Base-by-base conservation (phyloP, 2,329 filamentous ascomycete species). In the Colletotrichum tofieldiae region DNA sequence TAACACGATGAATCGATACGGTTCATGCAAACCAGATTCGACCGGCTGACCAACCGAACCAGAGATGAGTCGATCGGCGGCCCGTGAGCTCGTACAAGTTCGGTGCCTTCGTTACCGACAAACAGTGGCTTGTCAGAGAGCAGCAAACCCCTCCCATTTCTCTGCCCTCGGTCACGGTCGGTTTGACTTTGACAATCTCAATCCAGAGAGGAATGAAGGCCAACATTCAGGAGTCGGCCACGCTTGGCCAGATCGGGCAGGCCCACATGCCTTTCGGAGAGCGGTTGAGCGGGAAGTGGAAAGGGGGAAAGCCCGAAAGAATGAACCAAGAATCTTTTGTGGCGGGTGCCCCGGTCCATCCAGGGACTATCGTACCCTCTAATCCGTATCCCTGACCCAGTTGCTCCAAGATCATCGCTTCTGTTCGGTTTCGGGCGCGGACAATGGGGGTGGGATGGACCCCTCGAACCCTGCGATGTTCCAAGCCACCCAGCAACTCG, bases 401-500 rank as follows among this genome's bases (percentile, higher is more conserved):
- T 66, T 43, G 16, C 63, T 61, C 37, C 54, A 58, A 47, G 62
- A 54, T 66, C 43, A 37, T 66, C 45, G 62, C 52, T 43, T 45
- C 45, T 54, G 39, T 52, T 60, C 54, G 54, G 54, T 45, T 60
- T 66, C 45, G 35, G 43, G 37, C 63, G 29, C 43, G 26, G 54
- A 45, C 67, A 59, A 41, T 66, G 39, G 47, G 63, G 37, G 55
- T 47, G 54, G 63, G 39, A 66, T 52, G 63, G 58, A 18, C 39
- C 65, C 29, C 43, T 61, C 62, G 18, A 58, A 51, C 61, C 62
- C 62, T 60, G 63, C 47, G 18, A 47, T 60, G 26, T 37, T 71
- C 68, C 64, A 71, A 67, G 68, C 68, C 64, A 67, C 64, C 52
- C 67, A 52, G 39, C 41, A 71, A 67, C 63, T 60, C 55, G 55